Conservation (phyloP, 257 asterid species). For the Dorcoceras hygrometricum region DNA sequence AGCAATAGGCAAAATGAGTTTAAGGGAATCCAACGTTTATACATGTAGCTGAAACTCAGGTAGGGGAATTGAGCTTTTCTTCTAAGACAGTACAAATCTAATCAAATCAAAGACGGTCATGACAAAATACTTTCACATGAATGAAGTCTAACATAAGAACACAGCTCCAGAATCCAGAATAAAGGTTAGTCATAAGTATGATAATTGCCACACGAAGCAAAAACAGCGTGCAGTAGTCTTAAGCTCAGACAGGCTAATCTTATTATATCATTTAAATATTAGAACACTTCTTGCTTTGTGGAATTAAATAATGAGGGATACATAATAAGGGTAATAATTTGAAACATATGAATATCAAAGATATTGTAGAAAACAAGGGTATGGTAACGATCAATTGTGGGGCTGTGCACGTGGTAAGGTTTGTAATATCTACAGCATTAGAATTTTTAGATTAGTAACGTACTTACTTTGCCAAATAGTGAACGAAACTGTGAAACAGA, state of each 20-base stretch:
- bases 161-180: constrained; percentile 10
- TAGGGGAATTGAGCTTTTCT: background rate
- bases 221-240: background rate
- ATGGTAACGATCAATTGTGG: too few relatives aligned
- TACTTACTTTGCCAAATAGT: too few relatives aligned
- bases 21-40: background rate
- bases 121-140: background rate
- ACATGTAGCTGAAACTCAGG: background rate
- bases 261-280: background rate
- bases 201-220: constrained; percentile 8
- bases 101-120: background rate
- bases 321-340: too few relatives aligned
- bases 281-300: background rate
- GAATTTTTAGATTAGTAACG: background rate
- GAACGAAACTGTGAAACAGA: background rate
- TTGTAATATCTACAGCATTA: background rate
- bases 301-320: background rate
- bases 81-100: background rate
- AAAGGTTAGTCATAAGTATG: constrained; percentile 1
- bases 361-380: background rate
- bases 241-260: constrained; percentile 3
- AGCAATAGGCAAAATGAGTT: background rate
- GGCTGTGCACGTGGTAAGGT: background rate
- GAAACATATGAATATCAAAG: background rate
- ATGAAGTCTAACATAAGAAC: background rate